phyloP scores from a whole-genome alignment of 441 rosid genomes.

The Hura crepitans region DNA sequence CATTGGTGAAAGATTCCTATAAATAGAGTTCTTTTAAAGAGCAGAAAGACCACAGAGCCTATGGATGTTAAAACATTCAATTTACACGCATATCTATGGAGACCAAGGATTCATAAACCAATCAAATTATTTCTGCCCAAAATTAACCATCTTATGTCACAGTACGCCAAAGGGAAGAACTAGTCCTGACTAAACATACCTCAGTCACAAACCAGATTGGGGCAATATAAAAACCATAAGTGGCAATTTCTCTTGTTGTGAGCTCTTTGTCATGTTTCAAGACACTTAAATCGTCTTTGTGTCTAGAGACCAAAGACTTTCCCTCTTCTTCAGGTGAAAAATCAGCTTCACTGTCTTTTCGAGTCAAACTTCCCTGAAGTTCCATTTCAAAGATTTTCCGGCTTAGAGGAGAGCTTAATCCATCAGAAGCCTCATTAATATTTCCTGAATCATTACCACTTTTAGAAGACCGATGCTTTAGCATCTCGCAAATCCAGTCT shows the following conservation, averaged over 20 bases:
- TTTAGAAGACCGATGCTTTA: slow-evolving; percentile 46
- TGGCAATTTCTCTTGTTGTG: slow-evolving; percentile 65
- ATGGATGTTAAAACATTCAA: neutral
- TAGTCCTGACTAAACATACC: slow-evolving; percentile 38
- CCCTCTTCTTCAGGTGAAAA: slow-evolving; percentile 53
- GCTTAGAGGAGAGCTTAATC: slow-evolving; percentile 50
- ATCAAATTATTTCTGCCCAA: slow-evolving; percentile 2
- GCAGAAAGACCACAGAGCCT: neutral
- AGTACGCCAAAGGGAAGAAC: slow-evolving; percentile 1
- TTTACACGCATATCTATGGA: neutral
- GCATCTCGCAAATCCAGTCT: slow-evolving; percentile 67
- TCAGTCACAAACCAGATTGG: slow-evolving; percentile 98
- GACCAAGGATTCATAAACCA: neutral
- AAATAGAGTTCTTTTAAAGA: neutral
- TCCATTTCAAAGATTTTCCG: slow-evolving; percentile 67
- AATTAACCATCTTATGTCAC: neutral
- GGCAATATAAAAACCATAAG: slow-evolving; percentile 79
- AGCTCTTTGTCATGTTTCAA: slow-evolving; percentile 51
- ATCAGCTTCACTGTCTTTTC: slow-evolving; percentile 71
- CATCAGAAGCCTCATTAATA: slow-evolving; percentile 43
- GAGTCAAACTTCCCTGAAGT: slow-evolving; percentile 54
- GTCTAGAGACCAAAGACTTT: slow-evolving; percentile 53
- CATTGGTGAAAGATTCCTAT: neutral
- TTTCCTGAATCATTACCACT: slow-evolving; percentile 41
- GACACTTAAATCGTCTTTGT: slow-evolving; percentile 48